Evolutionary conservation across 2,329 filamentous ascomycete genomes (phyloP), one percentile per base, ranked within the genome.

Genomic region (Sphaerulina musiva): DNA sequence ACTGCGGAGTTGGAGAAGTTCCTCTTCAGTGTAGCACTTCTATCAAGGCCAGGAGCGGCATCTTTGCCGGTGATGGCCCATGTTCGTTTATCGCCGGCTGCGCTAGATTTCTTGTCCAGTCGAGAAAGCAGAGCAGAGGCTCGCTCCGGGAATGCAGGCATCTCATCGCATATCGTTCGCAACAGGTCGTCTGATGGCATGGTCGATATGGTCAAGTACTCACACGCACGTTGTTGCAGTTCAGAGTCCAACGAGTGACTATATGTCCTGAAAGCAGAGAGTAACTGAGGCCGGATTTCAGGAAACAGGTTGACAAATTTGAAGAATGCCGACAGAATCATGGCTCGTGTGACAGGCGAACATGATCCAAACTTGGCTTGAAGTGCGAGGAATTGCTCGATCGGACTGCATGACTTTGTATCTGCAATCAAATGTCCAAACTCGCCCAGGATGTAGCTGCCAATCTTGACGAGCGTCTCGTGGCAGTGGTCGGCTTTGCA

Each of bases 261-360:
- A 73, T 96, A 97, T 31, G 90, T 79, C 58, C 87, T 82, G 75
- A 98, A 98, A 6, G 95, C 86, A 62, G 89, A 86, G 44, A 97
- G 75, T 3, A 98, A 81, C 70, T 96, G 92, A 7, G 91, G 89
- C 72, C 96, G 97, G 74, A 98, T 97, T 70, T 98, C 95, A 1
- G 93, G 93, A 70, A 98, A 98, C 48, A 98, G 75, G 71, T 98
- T 98, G 73, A 98, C 89, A 65, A 91, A 98, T 74, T 98, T 98
- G 78, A 97, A 79, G 69, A 96, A 98, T 50, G 86, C 95, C 0
- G 92, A 97, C 44, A 98, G 75, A 40, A 98, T 87, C 79, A 98
- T 95, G 26, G 89, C 93, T 60, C 91, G 81, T 9, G 95, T 96
- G 63, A 85, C 86, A 14, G 92, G 87, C 0, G 92, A 95, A 69